Evolutionary conservation across 495 filamentous ascomycete species (phyloP).

Genomic region (Poronia punctata): DNA sequence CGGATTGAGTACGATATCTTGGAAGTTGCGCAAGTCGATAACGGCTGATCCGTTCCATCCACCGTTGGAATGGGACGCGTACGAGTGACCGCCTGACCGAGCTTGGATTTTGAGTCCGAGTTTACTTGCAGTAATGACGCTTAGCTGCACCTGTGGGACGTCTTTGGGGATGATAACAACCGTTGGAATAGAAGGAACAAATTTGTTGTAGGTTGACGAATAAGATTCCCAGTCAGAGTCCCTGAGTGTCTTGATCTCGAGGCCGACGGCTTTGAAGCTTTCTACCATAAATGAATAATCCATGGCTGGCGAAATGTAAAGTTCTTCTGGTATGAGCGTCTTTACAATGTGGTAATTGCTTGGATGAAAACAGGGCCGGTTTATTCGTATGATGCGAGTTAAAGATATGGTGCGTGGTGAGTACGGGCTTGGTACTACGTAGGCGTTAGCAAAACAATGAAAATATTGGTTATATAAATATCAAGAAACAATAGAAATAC

Average conservation of each 20-base stretch:
- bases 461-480: no score
- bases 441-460: no score
- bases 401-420: no score
- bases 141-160: conserved; percentile 40
- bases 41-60: conserved; percentile 44
- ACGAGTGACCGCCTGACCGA: conserved; percentile 64
- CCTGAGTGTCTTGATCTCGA: conserved; percentile 12
- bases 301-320: no score
- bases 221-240: conserved; percentile 24
- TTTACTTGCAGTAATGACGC: conserved; percentile 42
- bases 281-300: no score
- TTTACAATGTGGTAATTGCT: no score
- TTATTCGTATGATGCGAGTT: no score
- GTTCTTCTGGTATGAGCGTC: no score
- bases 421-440: no score
- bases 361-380: no score
- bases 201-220: conserved; percentile 49
- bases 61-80: conserved; percentile 49
- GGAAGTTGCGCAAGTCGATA: conserved; percentile 43
- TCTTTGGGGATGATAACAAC: conserved; percentile 49
- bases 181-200: conserved; percentile 46
- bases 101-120: conserved; percentile 51
- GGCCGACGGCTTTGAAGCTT: conserved; percentile 1
- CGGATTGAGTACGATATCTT: conserved; percentile 22
- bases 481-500: no score